Evolutionary conservation across 768 basidiomycete species (phyloP).

Genomic region (Lepiota brunneoincarnata): DNA sequence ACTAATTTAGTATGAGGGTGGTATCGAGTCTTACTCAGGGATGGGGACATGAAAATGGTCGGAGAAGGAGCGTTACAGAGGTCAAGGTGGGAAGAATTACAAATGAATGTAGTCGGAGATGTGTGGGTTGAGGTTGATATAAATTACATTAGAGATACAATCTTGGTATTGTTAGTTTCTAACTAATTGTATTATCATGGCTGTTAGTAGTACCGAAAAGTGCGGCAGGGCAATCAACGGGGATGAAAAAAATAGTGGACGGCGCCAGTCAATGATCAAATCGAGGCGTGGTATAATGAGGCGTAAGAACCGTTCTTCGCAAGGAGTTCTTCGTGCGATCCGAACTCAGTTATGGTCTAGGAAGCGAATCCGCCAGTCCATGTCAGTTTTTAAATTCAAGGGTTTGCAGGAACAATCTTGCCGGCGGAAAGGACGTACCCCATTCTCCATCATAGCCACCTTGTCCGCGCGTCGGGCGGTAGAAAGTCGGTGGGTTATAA

Average conservation of each 20-base stretch:
- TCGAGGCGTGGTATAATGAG: slow-evolving; percentile 65
- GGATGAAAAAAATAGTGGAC: not conserved
- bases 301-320: slow-evolving; percentile 61
- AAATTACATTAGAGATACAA: slow-evolving; percentile 13
- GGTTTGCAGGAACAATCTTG: slow-evolving; percentile 2
- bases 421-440: slow-evolving; percentile 34
- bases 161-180: slow-evolving; percentile 6
- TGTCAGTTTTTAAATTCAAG: slow-evolving; percentile 4
- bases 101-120: not conserved
- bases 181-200: slow-evolving; percentile 3
- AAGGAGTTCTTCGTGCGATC: slow-evolving; percentile 68
- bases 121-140: slow-evolving; percentile 1
- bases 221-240: not conserved
- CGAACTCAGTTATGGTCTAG: slow-evolving; percentile 75
- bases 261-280: slow-evolving; percentile 30
- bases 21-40: not conserved
- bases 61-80: not conserved
- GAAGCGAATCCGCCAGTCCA: not conserved
- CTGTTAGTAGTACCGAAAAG: slow-evolving; percentile 3
- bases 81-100: not conserved
- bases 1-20: not conserved
- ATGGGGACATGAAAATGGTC: not conserved
- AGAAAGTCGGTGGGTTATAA: slow-evolving; percentile 81
- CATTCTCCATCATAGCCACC: slow-evolving; percentile 83
- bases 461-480: slow-evolving; percentile 84